Conservation (phyloP, 371 early-diverging fungal species). For the Nematocida sp. region DNA sequence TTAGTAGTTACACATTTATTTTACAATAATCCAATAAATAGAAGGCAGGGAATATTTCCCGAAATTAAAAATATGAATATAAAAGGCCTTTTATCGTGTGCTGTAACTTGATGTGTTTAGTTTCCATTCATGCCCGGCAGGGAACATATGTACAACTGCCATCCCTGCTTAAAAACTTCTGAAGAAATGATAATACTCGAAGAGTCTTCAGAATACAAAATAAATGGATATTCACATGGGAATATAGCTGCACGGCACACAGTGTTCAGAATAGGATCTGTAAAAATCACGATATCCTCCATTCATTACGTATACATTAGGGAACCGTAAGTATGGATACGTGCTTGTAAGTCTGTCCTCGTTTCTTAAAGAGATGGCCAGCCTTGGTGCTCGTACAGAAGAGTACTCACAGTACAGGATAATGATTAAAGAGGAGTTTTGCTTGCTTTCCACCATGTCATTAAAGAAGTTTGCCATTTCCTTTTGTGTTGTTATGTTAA, state of each 20-base stretch:
- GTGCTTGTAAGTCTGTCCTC: constrained; percentile 76
- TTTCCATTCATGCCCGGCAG: too few species aligned
- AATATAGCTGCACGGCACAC: constrained; percentile 64
- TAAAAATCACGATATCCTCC: constrained; percentile 81
- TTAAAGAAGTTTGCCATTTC: constrained; percentile 63
- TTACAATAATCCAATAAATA: too few species aligned
- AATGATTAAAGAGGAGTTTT: constrained; percentile 70
- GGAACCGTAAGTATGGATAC: constrained; percentile 78
- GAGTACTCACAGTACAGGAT: constrained; percentile 86
- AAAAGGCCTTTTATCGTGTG: too few species aligned
- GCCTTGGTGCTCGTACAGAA: constrained; percentile 76
- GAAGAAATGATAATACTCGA: neutral
- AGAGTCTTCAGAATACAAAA: neutral
- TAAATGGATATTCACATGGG: constrained; percentile 55
- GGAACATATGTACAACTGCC: too few species aligned
- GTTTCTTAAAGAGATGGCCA: constrained; percentile 77
- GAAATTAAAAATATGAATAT: too few species aligned
- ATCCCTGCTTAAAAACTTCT: too few species aligned
- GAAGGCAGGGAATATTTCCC: too few species aligned
- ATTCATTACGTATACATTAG: constrained; percentile 81
- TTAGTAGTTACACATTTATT: too few species aligned
- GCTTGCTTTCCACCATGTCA: constrained; percentile 61
- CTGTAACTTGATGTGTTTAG: too few species aligned
- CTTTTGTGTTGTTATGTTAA: constrained; percentile 73
- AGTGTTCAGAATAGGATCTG: constrained; percentile 65